These are phyloP conservation scores for Penicillium sp. DNA, from an alignment of 2,329 filamentous ascomycete species.

Conservation along the genomic window DNA sequence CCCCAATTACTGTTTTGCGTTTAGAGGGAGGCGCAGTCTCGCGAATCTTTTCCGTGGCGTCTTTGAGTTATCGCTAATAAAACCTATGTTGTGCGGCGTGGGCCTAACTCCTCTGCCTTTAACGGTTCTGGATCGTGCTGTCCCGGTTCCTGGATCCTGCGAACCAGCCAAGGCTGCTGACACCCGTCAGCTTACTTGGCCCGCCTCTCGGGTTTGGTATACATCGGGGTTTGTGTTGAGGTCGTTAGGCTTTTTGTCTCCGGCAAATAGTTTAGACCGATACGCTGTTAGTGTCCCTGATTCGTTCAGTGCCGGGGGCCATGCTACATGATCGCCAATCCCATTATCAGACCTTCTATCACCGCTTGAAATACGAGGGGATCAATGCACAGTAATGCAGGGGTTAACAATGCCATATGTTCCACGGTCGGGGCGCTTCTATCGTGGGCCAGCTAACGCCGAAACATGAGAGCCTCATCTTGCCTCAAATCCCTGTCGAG, in stretches of 20 bases:
- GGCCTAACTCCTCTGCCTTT: not conserved
- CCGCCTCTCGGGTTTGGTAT: not conserved
- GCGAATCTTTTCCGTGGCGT: constrained; percentile 6
- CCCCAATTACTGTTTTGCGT: constrained; percentile 10
- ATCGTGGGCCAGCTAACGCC: not conserved
- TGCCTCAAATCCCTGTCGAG: not conserved
- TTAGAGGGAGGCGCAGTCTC: constrained; percentile 13
- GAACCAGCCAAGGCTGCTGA: not conserved
- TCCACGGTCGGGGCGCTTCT: not conserved
- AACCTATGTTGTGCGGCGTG: not conserved
- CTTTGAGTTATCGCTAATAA: constrained; percentile 1
- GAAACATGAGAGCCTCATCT: constrained; percentile 6
- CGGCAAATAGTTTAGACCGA: not conserved
- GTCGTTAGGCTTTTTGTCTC: not conserved
- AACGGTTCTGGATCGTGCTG: not conserved
- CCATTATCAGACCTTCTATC: not conserved
- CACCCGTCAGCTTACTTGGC: no score
- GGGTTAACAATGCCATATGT: not conserved
- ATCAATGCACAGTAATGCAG: not conserved
- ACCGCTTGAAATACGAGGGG: not conserved
- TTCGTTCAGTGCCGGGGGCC: not conserved
- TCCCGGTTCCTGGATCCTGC: not conserved
- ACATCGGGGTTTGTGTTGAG: not conserved
- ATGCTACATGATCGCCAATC: not conserved
- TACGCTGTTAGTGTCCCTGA: not conserved